Base-by-base conservation (phyloP, 1,284 basidiomycete species). In the Cerioporus squamosus region DNA sequence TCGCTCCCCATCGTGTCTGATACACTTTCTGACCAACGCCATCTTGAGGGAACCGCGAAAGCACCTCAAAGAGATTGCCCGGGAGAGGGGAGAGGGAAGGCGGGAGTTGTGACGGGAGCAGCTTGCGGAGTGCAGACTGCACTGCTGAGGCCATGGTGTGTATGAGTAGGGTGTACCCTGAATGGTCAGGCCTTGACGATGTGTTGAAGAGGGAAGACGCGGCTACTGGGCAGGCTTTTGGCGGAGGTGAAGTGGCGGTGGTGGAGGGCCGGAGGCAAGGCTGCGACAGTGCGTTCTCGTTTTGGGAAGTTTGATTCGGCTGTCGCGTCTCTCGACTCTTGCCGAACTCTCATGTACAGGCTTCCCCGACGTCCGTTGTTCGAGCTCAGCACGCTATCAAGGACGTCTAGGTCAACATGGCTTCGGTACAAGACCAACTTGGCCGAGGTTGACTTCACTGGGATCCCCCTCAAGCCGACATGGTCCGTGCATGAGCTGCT, bases 401-500 rank as follows among this genome's bases (percentile, higher is more conserved):
- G 46, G 15, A 26, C 29, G 10, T n/a, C 10, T 42, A 44, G 49
- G 20, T 33, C 17, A 2, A 1, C 6, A 1, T 20, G 10, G 14
- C 7, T 33, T 31, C 57, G 53, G 12, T 31, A 39, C 8, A 66
- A 59, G 26, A 55, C 58, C 18, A 60, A 45, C 17, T 24, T 55
- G 15, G 53, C 69, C 2, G 70, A 75, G 24, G 79, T 80, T 2
- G 89, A 91, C 64, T 71, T 77, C 10, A 81, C 75, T 57, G 87
- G 84, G 17, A 83, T 92, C 55, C 91, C 90, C 14, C 57, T 78
- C 0, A 70, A 74, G 48, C 85, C 90, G 22, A 86, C 86, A 1
- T 93, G 91, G 91, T 93, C 91, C 49, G 85, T 93, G 47, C 80
- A 86, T 67, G 75, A 85, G 48, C 80, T 93, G 4, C 72, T 93